A percentile compares a stretch with the other conserved stretches of the same genome.
Evolutionary conservation across 345 rosid genomes (phyloP).

Genomic region (Carallia pectinifolia): DNA sequence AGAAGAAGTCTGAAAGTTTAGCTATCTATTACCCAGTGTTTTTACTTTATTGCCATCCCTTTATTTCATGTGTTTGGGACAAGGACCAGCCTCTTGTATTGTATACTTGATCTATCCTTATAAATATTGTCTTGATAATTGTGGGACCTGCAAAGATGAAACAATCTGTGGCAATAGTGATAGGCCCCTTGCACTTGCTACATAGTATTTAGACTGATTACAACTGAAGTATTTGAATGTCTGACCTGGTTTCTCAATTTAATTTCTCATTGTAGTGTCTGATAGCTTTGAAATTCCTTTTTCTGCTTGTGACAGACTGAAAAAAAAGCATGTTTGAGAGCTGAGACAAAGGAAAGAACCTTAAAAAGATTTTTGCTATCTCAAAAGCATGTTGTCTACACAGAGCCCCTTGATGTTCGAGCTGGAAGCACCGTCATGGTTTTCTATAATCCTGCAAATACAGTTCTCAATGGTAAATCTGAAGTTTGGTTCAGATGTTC

Average conservation of each 20-base stretch:
- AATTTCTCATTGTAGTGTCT: slow-evolving; percentile 6
- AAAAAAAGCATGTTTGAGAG: slow-evolving; percentile 63
- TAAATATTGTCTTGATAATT: no score
- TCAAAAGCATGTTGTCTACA: slow-evolving; percentile 75
- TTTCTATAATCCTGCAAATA: slow-evolving; percentile 80
- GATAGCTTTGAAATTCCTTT: slow-evolving; percentile 6
- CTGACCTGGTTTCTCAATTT: slow-evolving; percentile 5
- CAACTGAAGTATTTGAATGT: slow-evolving; percentile 6
- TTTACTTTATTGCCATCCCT: neutral
- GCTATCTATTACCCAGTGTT: no score
- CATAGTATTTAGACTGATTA: slow-evolving; percentile 1
- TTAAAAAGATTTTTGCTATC: slow-evolving; percentile 75
- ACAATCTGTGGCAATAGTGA: neutral
- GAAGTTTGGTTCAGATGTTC: slow-evolving; percentile 94
- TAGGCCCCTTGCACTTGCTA: slow-evolving; percentile 6
- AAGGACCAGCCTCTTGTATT: no score
- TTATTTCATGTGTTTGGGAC: no score
- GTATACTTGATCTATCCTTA: no score
- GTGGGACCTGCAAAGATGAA: no score
- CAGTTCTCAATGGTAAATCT: slow-evolving; percentile 73
- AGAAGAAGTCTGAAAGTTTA: neutral
- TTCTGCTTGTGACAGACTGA: slow-evolving; percentile 51
- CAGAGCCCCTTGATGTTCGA: slow-evolving; percentile 77
- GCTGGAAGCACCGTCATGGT: slow-evolving; percentile 70
- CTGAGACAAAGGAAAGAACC: slow-evolving; percentile 67